Evolutionary conservation across 2,329 filamentous ascomycete species (phyloP), one percentile per base, ranked within the genome.

Genomic region (Lachnellula cervina): DNA sequence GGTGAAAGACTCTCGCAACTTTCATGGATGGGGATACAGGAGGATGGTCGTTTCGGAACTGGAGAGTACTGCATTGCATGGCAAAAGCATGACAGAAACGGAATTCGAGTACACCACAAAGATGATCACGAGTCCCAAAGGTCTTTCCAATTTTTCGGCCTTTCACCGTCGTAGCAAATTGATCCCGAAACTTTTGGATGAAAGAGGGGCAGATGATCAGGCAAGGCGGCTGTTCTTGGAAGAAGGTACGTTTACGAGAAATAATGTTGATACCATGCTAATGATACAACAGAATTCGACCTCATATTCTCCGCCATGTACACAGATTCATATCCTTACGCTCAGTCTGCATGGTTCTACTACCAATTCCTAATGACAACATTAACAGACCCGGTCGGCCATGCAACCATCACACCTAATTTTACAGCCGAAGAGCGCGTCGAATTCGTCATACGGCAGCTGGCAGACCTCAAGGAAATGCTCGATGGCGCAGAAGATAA

Each of bases 331-430:
- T 92, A 95, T 56, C 91, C 93, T 0, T 91, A 96, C 64, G 93
- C 97, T 69, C 93, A 97, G 69, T 96, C 91, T 17, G 78, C 97
- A 5, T 99, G 94, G 92, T 96, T 95, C 72, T 97, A 99, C 68
- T 91, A 97, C 70, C 88, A 94, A 64, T 96, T 87, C 67, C 76
- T 97, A 55, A 84, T 97, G 74, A 81, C 84, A 57, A 87, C 86
- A 67, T 76, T 88, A 64, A 75, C 80, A 51, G 78, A 76, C 65
- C 74, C 73, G 49, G 74, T 69, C 14, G 73, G 76, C 14, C 68
- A 74, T 2, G 74, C 78, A 19, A 80, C 80, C 9, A 87, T 96
- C 63, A 80, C 85, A 14, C 83, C 83, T 0, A 77, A 82, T 38
- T 73, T 96, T 32, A 78, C 78, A 1, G 69, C 75, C 5, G 73